phyloP scores from a whole-genome alignment of 2,329 filamentous ascomycete genomes.

The Diaporthe humulicola region DNA sequence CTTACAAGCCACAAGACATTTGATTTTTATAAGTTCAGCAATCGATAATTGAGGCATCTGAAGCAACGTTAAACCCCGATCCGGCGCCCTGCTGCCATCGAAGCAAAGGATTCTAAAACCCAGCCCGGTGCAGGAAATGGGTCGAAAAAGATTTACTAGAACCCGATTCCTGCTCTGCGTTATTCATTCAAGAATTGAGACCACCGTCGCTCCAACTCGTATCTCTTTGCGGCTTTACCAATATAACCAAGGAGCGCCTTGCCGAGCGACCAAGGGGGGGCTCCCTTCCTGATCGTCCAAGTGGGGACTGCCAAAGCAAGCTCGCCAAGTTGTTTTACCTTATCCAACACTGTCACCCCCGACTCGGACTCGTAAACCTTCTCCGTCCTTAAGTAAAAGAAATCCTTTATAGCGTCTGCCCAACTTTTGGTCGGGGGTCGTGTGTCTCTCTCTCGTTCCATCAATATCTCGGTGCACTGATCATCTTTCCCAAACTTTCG shows the following conservation, averaged over 20 bases:
- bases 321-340: too few relatives aligned
- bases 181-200: neutral
- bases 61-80: too few relatives aligned
- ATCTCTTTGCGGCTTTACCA: too few relatives aligned
- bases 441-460: neutral
- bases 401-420: neutral
- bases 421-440: neutral
- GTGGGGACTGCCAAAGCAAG: too few relatives aligned
- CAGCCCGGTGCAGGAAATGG: neutral
- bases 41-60: too few relatives aligned
- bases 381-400: neutral
- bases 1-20: neutral
- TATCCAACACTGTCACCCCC: too few relatives aligned
- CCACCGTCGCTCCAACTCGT: neutral
- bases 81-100: accelerated
- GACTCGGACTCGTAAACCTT: too few relatives aligned
- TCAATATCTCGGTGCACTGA: neutral
- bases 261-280: too few relatives aligned
- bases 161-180: neutral
- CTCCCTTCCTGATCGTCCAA: too few relatives aligned
- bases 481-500: neutral
- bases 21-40: neutral
- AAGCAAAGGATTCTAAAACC: neutral
- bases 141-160: too few relatives aligned
- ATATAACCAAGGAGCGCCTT: neutral